Conservation (phyloP, 331 rosid genomes). For the Cydonia oblonga region DNA sequence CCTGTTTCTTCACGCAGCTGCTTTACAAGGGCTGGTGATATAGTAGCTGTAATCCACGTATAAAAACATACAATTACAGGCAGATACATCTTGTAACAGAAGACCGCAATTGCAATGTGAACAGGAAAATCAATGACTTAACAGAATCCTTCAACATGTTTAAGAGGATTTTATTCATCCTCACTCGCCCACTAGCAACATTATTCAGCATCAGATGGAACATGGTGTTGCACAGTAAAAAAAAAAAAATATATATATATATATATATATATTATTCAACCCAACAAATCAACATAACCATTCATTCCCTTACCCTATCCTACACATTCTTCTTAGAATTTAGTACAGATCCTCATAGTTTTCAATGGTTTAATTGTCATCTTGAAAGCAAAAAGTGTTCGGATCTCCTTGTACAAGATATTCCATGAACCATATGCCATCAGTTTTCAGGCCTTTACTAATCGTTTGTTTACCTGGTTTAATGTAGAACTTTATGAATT, state of each 20-base stretch:
- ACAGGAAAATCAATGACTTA: not conserved
- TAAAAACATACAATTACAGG: conserved; percentile 1
- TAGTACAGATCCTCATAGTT: not conserved
- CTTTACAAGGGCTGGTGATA: conserved; percentile 83
- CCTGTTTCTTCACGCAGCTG: conserved; percentile 91
- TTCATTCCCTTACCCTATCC: not conserved
- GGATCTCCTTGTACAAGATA: not conserved
- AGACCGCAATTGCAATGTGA: not conserved
- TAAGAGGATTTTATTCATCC: not conserved
- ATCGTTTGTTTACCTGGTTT: conserved; percentile 8
- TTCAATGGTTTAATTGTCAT: not conserved
- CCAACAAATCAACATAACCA: not conserved
- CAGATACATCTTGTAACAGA: conserved; percentile 2
- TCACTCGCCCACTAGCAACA: not conserved
- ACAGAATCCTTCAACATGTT: not conserved
- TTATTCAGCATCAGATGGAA: not conserved
- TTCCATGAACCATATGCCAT: not conserved
- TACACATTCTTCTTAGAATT: not conserved
- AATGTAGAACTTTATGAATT: not conserved
- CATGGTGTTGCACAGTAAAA: not conserved
- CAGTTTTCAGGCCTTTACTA: not conserved
- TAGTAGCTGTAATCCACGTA: conserved; percentile 39
- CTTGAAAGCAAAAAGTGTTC: not conserved
- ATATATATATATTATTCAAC: too few relatives aligned
- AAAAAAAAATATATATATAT: too few relatives aligned